phyloP scores from a whole-genome alignment of 768 basidiomycete genomes.

The Pleurotus sapidus region DNA sequence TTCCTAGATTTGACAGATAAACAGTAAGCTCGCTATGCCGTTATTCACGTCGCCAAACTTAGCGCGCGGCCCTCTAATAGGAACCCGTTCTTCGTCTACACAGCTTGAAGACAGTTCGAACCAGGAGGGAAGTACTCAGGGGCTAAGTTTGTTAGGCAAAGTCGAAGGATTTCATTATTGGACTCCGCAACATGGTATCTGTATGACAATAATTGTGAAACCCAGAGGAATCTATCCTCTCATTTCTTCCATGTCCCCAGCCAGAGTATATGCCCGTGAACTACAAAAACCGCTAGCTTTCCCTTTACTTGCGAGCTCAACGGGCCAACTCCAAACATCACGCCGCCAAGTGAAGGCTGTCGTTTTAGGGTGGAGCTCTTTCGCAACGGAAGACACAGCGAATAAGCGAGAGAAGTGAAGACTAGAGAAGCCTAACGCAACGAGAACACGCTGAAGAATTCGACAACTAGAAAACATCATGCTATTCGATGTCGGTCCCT shows the following conservation, averaged over 20 bases:
- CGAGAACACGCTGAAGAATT: neutral
- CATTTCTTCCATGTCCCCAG: no score
- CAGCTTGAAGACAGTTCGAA: slow-evolving; percentile 29
- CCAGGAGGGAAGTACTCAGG: neutral
- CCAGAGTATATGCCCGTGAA: neutral
- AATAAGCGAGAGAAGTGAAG: neutral
- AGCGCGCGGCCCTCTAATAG: slow-evolving; percentile 23
- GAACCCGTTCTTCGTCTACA: slow-evolving; percentile 61
- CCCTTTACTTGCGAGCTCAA: slow-evolving; percentile 50
- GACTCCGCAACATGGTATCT: no score
- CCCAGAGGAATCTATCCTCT: no score
- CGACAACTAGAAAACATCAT: neutral
- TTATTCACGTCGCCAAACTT: neutral
- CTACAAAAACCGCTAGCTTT: slow-evolving; percentile 39
- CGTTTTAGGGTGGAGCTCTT: slow-evolving; percentile 25
- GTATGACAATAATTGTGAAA: neutral
- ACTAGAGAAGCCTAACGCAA: slow-evolving; percentile 17
- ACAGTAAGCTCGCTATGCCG: slow-evolving; percentile 37
- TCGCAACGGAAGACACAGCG: neutral
- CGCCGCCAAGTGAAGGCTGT: slow-evolving; percentile 33
- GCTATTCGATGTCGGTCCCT: neutral
- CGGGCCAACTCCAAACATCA: slow-evolving; percentile 39
- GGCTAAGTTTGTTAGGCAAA: neutral
- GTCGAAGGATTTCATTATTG: neutral
- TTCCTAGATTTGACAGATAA: slow-evolving; percentile 65